Evolutionary conservation across 148 eudicot species (phyloP).

Genomic region (Tetragonia tetragonoides): DNA sequence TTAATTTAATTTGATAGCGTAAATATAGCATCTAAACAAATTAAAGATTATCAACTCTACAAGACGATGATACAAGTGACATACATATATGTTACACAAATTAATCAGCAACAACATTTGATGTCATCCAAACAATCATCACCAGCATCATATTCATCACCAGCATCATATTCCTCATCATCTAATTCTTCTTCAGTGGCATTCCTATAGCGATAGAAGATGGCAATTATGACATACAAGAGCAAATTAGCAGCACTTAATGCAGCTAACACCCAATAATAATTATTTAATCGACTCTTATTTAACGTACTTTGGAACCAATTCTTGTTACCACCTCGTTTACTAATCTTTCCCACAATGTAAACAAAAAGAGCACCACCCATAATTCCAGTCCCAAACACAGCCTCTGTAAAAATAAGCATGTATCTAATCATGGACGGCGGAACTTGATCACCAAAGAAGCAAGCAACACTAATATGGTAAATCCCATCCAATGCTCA

Average conservation of each 20-base stretch:
- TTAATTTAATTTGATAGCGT: too few species aligned
- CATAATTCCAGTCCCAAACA: constrained; percentile 32
- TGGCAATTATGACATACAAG: constrained; percentile 26
- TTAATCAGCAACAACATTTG: neutral
- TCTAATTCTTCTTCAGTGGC: neutral
- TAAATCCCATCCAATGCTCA: constrained; percentile 33
- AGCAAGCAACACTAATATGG: constrained; percentile 12
- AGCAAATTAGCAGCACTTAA: constrained; percentile 33
- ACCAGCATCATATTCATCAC: neutral
- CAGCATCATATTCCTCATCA: neutral
- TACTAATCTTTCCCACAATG: constrained; percentile 39
- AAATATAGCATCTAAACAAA: too few species aligned
- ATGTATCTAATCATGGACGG: constrained; percentile 29
- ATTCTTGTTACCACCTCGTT: constrained; percentile 25
- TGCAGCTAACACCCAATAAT: constrained; percentile 47
- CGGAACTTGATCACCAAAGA: constrained; percentile 32
- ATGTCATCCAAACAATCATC: neutral
- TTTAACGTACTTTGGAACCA: constrained; percentile 54
- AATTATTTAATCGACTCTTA: constrained; percentile 42
- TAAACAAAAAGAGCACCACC: constrained; percentile 37
- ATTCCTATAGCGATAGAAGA: constrained; percentile 22
- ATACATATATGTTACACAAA: too few species aligned
- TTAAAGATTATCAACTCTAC: too few species aligned
- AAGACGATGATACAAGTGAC: too few species aligned
- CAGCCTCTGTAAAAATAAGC: neutral